A percentile compares a stretch with the other conserved stretches of the same genome.
Conservation (phyloP, 2,329 filamentous ascomycete species). For the Lithohypha guttulata region DNA sequence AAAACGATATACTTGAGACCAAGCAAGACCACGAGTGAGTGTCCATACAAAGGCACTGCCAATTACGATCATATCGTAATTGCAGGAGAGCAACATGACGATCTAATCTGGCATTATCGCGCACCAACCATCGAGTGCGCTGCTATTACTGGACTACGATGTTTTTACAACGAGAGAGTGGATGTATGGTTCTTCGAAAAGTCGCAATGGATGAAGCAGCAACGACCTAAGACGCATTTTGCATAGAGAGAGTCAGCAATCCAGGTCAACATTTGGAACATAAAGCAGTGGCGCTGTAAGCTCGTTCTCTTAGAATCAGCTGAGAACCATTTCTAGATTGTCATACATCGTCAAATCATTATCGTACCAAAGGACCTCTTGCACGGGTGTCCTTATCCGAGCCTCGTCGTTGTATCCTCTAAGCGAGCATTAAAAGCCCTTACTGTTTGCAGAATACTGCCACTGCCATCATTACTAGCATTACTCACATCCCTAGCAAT, state of each 20-base stretch:
- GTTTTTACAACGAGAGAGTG: slow-evolving; percentile 22
- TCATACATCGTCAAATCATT: too few relatives aligned
- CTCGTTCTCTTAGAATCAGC: too few relatives aligned
- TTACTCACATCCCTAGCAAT: slow-evolving; percentile 33
- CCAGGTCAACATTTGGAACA: too few relatives aligned
- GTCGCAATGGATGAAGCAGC: slow-evolving; percentile 9
- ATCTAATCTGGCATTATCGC: slow-evolving; percentile 21
- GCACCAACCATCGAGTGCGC: slow-evolving; percentile 17
- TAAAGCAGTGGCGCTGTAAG: too few relatives aligned
- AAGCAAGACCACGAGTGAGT: slow-evolving; percentile 19
- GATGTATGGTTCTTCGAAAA: slow-evolving; percentile 19
- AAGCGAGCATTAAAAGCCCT: slow-evolving; percentile 34
- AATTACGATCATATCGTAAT: slow-evolving; percentile 20
- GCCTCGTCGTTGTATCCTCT: too few relatives aligned
- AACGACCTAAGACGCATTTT: slow-evolving; percentile 5
- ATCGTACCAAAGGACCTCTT: too few relatives aligned
- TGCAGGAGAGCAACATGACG: slow-evolving; percentile 16
- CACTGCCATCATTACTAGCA: slow-evolving; percentile 25
- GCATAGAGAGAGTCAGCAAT: too few relatives aligned
- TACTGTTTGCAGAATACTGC: slow-evolving; percentile 33
- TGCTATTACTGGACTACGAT: slow-evolving; percentile 16
- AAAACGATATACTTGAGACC: slow-evolving; percentile 16
- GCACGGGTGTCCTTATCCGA: too few relatives aligned
- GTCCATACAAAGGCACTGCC: slow-evolving; percentile 22
- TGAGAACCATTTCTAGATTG: too few relatives aligned